phyloP scores from a whole-genome alignment of 495 filamentous ascomycete species.

The Recurvomyces mirabilis region DNA sequence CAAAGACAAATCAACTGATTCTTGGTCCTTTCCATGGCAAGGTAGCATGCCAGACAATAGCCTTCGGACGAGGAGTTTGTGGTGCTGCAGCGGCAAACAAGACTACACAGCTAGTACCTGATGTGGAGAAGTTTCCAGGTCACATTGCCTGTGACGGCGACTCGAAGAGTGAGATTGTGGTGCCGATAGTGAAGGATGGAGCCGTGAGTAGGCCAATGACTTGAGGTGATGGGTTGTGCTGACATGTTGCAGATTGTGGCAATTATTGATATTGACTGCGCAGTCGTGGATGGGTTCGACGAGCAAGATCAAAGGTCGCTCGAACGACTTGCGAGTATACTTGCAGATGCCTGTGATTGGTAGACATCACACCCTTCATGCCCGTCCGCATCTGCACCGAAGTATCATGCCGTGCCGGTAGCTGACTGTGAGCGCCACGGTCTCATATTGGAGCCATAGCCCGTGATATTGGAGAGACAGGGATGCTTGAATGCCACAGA shows the following conservation, averaged over 20 bases:
- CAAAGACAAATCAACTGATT: constrained; percentile 41
- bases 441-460: too few relatives aligned
- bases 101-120: constrained; percentile 57
- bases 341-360: constrained; percentile 60
- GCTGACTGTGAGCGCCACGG: too few relatives aligned
- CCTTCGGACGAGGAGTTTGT: constrained; percentile 72
- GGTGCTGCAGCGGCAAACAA: constrained; percentile 57
- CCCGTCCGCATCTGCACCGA: too few relatives aligned
- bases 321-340: constrained; percentile 55
- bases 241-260: constrained; percentile 51
- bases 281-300: constrained; percentile 60
- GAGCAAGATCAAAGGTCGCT: constrained; percentile 57
- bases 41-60: constrained; percentile 77
- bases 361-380: too few relatives aligned
- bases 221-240: constrained; percentile 10
- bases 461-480: too few relatives aligned
- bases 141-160: constrained; percentile 86
- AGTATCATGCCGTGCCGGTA: too few relatives aligned
- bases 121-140: constrained; percentile 69
- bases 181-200: constrained; percentile 55
- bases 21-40: constrained; percentile 84
- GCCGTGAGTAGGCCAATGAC: constrained; percentile 36
- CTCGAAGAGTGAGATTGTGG: constrained; percentile 81
- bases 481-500: too few relatives aligned
- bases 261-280: constrained; percentile 84